Evolutionary conservation across 352 stramenopile genomes (phyloP), one percentile per base, ranked within the genome.

Genomic region (Phytophthora podocarpi): DNA sequence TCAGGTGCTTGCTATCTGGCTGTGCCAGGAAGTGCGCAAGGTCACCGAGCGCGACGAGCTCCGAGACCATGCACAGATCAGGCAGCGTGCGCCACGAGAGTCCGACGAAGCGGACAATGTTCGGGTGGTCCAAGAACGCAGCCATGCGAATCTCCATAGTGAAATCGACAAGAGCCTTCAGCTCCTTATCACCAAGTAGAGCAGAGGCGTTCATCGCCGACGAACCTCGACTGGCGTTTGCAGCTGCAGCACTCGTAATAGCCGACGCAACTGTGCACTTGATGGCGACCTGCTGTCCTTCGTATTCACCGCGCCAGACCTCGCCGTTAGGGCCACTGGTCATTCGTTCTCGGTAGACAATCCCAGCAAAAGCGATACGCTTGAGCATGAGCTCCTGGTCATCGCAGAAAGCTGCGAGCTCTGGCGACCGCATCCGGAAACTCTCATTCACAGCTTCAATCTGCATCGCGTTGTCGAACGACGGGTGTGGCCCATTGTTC

Each of bases 271-370:
- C 32, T 7, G 67, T 69, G 41, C 61, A 70, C 63, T 90, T 89
- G 42, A 90, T 82, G 1, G 82, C 80, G 5, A 90, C 76, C 12
- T 68, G 52, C 20, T 82, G 65, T 2, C 65, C 72, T 23, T 78
- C 66, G 34, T 79, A 82, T 34, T 85, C 64, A 8, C 75, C 82
- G 1, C 62, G 64, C 82, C 82, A 92, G 13, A 92, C 76, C 56
- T 92, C 78, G 2, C 78, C 61, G n/a, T 68, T 68, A 8, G 52
- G 46, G 15, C 67, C 67, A 37, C 51, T 76, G 2, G 57, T 57
- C 32, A 76, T 64, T 21, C 71, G 52, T 34, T 76, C 21, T 20
- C 56, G 46, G 49, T 69, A 76, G 15, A 72, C 18, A 52, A 76
- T 64, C 1, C 62, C 62, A 0, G 67, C 67, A 31, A 72, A 76